Evolutionary conservation across 2,329 filamentous ascomycete genomes (phyloP).

Genomic region (Pyrenophora tritici-repentis): DNA sequence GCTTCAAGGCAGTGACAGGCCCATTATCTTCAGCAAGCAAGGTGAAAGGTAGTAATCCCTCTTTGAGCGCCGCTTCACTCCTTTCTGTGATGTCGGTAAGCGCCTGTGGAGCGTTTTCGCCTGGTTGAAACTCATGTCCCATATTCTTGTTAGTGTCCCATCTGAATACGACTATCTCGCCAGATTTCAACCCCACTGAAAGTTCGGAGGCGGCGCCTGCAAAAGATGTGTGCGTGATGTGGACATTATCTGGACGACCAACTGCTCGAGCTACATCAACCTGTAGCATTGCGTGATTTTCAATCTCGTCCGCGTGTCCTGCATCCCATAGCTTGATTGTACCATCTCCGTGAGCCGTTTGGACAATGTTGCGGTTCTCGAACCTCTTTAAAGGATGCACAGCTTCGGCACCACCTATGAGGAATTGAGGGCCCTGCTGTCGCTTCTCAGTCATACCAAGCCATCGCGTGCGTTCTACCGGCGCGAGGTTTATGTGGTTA

Average conservation of each 20-base stretch:
- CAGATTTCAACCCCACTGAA: conserved; percentile 76
- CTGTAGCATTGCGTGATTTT: conserved; percentile 81
- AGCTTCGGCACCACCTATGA: conserved; percentile 78
- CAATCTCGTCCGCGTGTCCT: conserved; percentile 89
- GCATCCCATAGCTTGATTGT: conserved; percentile 92
- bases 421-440: conserved; percentile 74
- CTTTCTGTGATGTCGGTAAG: conserved; percentile 76
- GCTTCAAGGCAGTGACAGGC: conserved; percentile 74
- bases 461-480: conserved; percentile 80
- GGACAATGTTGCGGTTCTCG: conserved; percentile 81
- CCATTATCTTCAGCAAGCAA: conserved; percentile 85
- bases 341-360: conserved; percentile 87
- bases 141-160: conserved; percentile 82
- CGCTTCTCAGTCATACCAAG: conserved; percentile 87
- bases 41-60: conserved; percentile 79
- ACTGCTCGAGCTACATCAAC: conserved; percentile 84
- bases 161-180: conserved; percentile 85
- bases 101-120: conserved; percentile 54
- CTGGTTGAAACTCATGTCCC: conserved; percentile 65
- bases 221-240: conserved; percentile 79
- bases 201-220: conserved; percentile 82
- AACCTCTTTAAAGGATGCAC: conserved; percentile 73
- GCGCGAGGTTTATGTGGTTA: conserved; percentile 71
- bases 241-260: conserved; percentile 75
- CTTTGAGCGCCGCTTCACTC: conserved; percentile 73